Conservation (phyloP, 1,284 basidiomycete genomes). For the Rhodotorula mucilaginosa region DNA sequence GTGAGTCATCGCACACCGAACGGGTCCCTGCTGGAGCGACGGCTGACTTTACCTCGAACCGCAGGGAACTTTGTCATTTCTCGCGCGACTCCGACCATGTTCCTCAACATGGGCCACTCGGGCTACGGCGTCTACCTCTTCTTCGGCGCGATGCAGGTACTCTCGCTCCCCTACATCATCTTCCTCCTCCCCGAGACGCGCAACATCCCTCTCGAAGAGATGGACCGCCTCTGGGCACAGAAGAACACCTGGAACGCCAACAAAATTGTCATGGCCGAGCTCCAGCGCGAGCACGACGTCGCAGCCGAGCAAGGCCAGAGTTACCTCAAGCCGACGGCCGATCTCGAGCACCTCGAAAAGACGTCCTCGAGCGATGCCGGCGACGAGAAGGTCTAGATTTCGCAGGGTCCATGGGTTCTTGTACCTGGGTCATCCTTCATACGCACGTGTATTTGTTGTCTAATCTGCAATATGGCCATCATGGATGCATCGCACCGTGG, state of each 20-base stretch:
- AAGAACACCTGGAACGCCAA: slow-evolving; percentile 36
- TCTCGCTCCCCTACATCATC: slow-evolving; percentile 44
- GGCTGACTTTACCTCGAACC: neutral
- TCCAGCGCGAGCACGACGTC: slow-evolving; percentile 26
- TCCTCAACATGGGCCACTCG: slow-evolving; percentile 18
- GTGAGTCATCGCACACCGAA: neutral
- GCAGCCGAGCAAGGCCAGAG: neutral
- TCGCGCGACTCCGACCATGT: slow-evolving; percentile 42
- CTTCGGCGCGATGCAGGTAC: slow-evolving; percentile 47
- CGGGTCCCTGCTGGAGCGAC: too few relatives aligned
- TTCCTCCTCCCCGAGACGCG: slow-evolving; percentile 42
- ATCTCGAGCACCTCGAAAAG: slow-evolving; percentile 5
- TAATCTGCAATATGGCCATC: too few relatives aligned
- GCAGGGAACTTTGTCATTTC: slow-evolving; percentile 43
- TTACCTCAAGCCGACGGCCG: slow-evolving; percentile 5
- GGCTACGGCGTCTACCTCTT: slow-evolving; percentile 45
- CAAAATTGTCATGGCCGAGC: slow-evolving; percentile 37
- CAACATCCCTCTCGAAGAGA: slow-evolving; percentile 39
- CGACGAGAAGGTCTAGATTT: neutral
- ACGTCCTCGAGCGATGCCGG: neutral
- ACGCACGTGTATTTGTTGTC: neutral
- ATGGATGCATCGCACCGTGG: too few relatives aligned
- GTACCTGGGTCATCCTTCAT: neutral
- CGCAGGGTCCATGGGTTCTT: neutral
- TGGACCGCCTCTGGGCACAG: slow-evolving; percentile 42